phyloP scores from a whole-genome alignment of 768 basidiomycete genomes.

The Macrolepiota fuliginosa region DNA sequence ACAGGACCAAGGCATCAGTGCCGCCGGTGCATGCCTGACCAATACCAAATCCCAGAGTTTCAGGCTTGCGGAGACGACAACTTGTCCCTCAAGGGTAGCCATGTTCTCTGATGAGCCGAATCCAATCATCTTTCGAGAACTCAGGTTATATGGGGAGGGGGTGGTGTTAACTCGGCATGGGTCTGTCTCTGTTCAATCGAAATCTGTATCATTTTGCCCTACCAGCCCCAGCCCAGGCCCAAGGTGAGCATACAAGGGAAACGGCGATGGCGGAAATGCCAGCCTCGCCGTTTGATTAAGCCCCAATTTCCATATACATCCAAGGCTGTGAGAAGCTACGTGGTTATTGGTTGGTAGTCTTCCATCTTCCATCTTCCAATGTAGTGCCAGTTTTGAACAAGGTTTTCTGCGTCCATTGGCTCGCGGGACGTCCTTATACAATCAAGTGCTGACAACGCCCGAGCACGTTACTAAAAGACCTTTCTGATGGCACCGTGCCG shows the following conservation, averaged over 20 bases:
- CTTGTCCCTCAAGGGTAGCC: background rate
- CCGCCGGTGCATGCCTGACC: slow-evolving; percentile 1
- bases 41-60: background rate
- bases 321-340: background rate
- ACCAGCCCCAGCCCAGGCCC: background rate
- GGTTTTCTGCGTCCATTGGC: background rate
- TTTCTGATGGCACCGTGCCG: background rate
- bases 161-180: background rate
- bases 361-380: no score
- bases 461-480: background rate
- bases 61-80: background rate
- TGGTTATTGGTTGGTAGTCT: background rate
- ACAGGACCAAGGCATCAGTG: background rate
- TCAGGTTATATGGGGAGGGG: background rate
- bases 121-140: background rate
- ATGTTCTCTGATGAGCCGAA: background rate
- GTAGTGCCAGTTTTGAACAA: background rate
- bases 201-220: background rate
- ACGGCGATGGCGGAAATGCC: background rate
- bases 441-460: background rate
- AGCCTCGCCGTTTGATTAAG: no score
- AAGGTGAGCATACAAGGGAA: background rate
- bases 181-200: background rate
- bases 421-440: background rate
- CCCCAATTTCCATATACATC: background rate